Evolutionary conservation across 2,329 filamentous ascomycete genomes (phyloP).

Genomic region (Fusarium domesticum): DNA sequence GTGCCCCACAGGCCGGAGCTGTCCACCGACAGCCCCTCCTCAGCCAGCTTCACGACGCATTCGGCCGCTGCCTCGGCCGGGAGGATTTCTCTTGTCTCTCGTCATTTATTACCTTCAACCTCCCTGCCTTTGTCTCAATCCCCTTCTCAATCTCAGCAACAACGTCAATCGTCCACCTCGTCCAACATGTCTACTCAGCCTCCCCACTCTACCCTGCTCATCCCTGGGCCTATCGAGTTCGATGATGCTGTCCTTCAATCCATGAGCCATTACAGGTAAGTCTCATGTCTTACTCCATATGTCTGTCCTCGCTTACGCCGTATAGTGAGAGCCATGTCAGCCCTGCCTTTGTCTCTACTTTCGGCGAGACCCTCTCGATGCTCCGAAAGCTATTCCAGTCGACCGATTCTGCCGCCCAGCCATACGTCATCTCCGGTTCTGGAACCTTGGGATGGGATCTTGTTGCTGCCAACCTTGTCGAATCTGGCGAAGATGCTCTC

Average conservation of each 20-base stretch:
- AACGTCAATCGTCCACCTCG: conserved; percentile 25
- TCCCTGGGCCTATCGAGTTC: conserved; percentile 96
- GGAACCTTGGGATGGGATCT: conserved; percentile 97
- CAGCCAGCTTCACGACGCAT: conserved; percentile 22
- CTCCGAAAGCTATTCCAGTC: conserved; percentile 94
- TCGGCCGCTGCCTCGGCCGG: conserved; percentile 27
- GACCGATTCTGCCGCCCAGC: conserved; percentile 75
- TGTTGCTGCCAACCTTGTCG: conserved; percentile 87
- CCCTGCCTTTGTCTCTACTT: conserved; percentile 80
- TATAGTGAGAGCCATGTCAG: conserved; percentile 89
- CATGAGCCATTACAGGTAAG: conserved; percentile 89
- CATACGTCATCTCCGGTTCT: conserved; percentile 89
- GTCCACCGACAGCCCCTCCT: conserved; percentile 32
- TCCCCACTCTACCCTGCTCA: conserved; percentile 73
- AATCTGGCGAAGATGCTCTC: conserved; percentile 84
- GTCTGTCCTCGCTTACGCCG: conserved; percentile 2
- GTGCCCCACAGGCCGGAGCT: conserved; percentile 31
- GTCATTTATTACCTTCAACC: conserved; percentile 23
- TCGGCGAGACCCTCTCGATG: conserved; percentile 84
- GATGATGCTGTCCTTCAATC: conserved; percentile 94
- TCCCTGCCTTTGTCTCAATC: conserved; percentile 14
- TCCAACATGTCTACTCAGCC: conserved; percentile 60
- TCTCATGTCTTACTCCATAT: conserved; percentile 18
- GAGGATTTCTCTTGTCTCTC: conserved; percentile 31
- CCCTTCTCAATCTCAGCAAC: conserved; percentile 15